These are phyloP conservation scores for Chrysosporium queenslandicum DNA, from an alignment of 2,329 filamentous ascomycete genomes.

Conservation along the genomic window DNA sequence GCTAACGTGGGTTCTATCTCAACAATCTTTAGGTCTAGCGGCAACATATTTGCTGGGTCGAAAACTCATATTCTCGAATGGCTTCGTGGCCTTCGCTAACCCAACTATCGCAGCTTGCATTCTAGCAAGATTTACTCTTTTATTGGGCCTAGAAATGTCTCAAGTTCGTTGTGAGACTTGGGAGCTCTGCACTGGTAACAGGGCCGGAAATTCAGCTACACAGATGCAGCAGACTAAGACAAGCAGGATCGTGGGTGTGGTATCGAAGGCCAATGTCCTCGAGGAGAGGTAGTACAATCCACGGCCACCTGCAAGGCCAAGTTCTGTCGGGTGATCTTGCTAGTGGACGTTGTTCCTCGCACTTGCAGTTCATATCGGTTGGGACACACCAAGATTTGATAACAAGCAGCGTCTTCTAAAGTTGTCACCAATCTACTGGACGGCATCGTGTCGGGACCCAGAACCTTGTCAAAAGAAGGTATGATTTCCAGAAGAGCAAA, in stretches of 20 bases:
- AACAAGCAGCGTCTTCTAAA: too few species aligned
- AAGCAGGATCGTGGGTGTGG: neutral
- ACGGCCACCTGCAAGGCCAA: neutral
- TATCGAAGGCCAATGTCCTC: neutral
- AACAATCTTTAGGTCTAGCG: too few species aligned
- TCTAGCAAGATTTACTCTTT: neutral
- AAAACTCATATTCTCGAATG: neutral
- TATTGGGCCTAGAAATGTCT: neutral
- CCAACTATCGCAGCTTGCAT: neutral
- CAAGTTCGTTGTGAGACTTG: neutral
- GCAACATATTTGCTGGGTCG: neutral
- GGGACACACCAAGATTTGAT: too few species aligned
- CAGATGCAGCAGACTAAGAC: neutral
- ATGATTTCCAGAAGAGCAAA: too few species aligned
- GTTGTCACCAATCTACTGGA: too few species aligned
- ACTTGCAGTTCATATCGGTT: neutral
- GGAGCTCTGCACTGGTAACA: neutral
- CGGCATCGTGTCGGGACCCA: too few species aligned
- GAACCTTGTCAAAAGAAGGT: too few species aligned
- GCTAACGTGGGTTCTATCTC: neutral
- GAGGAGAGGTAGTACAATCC: neutral
- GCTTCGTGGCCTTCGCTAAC: neutral
- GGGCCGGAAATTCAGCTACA: neutral
- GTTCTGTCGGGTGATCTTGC: neutral
- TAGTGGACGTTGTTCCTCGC: neutral